These are phyloP conservation scores for Colletotrichum eremochloae DNA, from an alignment of 2,329 filamentous ascomycete genomes.

Conservation along the genomic window DNA sequence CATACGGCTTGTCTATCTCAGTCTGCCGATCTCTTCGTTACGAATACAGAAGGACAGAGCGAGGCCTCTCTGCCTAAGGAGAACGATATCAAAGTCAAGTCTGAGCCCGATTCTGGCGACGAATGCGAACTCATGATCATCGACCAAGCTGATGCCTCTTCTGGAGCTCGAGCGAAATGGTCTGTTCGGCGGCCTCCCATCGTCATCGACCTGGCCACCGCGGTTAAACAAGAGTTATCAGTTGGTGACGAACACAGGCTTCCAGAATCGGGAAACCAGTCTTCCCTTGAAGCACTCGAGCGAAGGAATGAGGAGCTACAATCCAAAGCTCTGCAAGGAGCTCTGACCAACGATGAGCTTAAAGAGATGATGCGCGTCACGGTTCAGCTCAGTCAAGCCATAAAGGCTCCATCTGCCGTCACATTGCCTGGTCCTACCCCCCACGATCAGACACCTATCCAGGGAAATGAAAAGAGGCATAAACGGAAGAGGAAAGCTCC, in stretches of 20 bases:
- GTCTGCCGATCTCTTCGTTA: neutral
- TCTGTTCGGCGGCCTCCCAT: neutral
- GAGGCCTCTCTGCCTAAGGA: rapidly evolving
- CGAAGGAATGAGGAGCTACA: neutral
- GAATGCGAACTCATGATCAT: conserved; percentile 9
- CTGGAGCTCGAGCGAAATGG: conserved; percentile 4
- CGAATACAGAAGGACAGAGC: neutral
- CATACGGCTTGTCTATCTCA: neutral
- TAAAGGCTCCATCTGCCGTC: neutral
- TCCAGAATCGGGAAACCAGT: rapidly evolving
- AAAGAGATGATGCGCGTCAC: neutral
- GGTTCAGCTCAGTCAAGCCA: neutral
- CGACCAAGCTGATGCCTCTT: neutral
- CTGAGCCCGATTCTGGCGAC: neutral
- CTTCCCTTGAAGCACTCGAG: neutral
- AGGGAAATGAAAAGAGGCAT: neutral
- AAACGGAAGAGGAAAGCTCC: neutral
- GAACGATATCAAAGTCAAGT: neutral
- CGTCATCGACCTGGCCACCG: neutral
- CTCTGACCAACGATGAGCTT: neutral
- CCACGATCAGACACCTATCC: too few species aligned
- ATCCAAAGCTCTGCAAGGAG: neutral
- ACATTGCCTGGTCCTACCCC: too few species aligned
- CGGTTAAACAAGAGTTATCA: neutral
- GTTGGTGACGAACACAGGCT: too few species aligned